Base-by-base conservation (phyloP, 495 filamentous ascomycete genomes). In the Glarea lozoyensis region DNA sequence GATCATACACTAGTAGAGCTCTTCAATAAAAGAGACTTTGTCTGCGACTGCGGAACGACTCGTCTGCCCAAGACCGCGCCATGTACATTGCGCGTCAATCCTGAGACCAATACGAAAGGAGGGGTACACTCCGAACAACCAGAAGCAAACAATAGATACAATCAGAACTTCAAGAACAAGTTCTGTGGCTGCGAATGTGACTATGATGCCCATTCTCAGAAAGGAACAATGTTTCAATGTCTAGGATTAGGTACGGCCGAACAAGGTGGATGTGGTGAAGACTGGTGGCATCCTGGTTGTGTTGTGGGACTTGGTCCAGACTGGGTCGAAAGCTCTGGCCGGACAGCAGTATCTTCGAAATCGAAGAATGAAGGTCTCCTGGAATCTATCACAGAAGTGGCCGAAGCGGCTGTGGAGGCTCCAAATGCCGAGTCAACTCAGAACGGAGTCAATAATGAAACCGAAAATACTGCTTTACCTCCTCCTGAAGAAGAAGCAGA, bases 191-290 rank as follows among this genome's bases (percentile, higher is more conserved):
- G 93, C 55, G 77, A 72, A 20, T 78, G 87, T 53, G 72, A 87
- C 40, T 99, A 99, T 55, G 79, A 93, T 54, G 75, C 88, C 0
- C 66, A 87, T 30, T 67, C 81, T 56, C 87, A 99, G 60, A 89
- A 87, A 52, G 92, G 92, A 1, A 96, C 88, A n/a, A 99, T 99
- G 93, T 97, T 90, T 58, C 93, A 99, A 63, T 99, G 93, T 60
- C 59, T 97, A 2, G 88, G 88, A 0, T 70, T 99, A 3, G 88
- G 87, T 0, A 54, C 46, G 23, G 37, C 40, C 23, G 54, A 54
- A 31, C 80, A 78, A 0, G 87, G 86, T 7, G 88, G 88, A 3
- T 99, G 93, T 63, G 89, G 92, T 3, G 93, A 99, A 66, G 93
- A 99, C 60, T 99, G 93, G 93, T 99, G 88, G 73, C 93, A 99